Base-by-base conservation (phyloP, 192 early-diverging fungal species). In the Chytriomyces confervae region DNA sequence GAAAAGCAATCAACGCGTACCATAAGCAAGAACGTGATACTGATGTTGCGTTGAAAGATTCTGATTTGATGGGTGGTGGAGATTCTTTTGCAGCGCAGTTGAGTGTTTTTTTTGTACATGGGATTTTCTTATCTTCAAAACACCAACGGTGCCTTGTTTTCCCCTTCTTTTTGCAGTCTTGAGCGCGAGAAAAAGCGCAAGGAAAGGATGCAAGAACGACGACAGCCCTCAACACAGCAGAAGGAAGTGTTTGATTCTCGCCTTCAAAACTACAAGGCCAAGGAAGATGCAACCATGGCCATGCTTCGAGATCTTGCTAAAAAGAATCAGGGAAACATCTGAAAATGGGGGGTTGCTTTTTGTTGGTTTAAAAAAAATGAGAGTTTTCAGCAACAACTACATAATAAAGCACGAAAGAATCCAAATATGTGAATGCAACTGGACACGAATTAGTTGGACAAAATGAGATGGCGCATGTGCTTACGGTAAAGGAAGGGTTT, bases 261-360 rank as follows among this genome's bases (percentile, higher is more conserved):
- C 60, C 68, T 87, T 9, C 74, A 72, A 43, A 89, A 86, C 49
- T 90, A 85, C 70, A 72, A 85, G 50, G 84, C 89, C 46, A 95
- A 93, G 78, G 93, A 95, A 75, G 87, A 88, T 27, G 85, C 78
- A n/a, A 94, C 92, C 2, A 81, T 95, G 51, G 91, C 85, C 50
- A 88, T 91, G 87, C 86, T 94, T 50, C 82, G 85, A 29, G 84
- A 88, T 61, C 88, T 95, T 88, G 93, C 93, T 11, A 63, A 77
- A 24, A 69, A 69, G 47, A 68, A 24, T 64, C 62, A 64, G 10
- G 62, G 62, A 60, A 20, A 60, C 13, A 60, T 18, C 13, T 60
- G 53, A 20, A 18, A 60, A 60, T 2, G 2, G 29, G 1, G 29
- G 29, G 29, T 36, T 36, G 29, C 29, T 36, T 36, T 36, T 36